These are phyloP conservation scores for Monascus ruber DNA, from an alignment of 2,329 filamentous ascomycete species.

Conservation along the genomic window DNA sequence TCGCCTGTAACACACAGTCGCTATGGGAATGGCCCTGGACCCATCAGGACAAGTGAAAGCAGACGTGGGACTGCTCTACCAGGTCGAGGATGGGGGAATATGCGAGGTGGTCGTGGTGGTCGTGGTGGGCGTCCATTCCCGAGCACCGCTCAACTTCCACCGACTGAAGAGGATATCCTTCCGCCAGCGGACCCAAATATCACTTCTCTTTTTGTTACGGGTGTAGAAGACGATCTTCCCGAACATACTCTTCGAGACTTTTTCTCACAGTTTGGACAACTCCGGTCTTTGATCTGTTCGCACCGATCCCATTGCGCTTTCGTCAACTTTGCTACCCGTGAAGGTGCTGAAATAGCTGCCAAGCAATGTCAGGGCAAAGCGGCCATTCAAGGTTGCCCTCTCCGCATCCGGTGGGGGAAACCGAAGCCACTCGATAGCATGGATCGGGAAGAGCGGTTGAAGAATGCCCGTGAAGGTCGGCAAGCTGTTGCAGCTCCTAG, in stretches of 20 bases:
- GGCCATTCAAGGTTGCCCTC: constrained; percentile 78
- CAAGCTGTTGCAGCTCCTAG: constrained; percentile 42
- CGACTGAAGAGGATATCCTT: constrained; percentile 70
- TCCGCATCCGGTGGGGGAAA: constrained; percentile 84
- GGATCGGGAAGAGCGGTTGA: constrained; percentile 71
- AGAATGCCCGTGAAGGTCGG: constrained; percentile 69
- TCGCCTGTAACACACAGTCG: constrained; percentile 29
- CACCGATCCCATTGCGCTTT: constrained; percentile 97
- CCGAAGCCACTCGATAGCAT: constrained; percentile 86
- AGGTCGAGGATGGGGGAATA: constrained; percentile 37
- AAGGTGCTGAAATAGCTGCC: constrained; percentile 76
- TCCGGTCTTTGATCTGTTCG: constrained; percentile 87
- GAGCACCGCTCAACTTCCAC: constrained; percentile 61
- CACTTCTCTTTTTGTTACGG: constrained; percentile 88
- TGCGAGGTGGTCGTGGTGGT: constrained; percentile 34
- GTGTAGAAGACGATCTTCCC: constrained; percentile 89
- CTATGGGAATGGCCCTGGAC: constrained; percentile 41
- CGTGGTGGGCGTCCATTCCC: constrained; percentile 52
- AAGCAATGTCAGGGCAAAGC: constrained; percentile 76
- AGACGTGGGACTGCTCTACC: constrained; percentile 27
- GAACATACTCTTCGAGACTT: constrained; percentile 85
- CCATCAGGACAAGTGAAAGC: constrained; percentile 62
- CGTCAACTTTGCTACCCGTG: constrained; percentile 79
- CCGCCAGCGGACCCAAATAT: constrained; percentile 77
- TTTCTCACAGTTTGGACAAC: constrained; percentile 78